Evolutionary conservation across 805 yeast species (phyloP).

Genomic region (Yamadazyma takamatsuzukensis): DNA sequence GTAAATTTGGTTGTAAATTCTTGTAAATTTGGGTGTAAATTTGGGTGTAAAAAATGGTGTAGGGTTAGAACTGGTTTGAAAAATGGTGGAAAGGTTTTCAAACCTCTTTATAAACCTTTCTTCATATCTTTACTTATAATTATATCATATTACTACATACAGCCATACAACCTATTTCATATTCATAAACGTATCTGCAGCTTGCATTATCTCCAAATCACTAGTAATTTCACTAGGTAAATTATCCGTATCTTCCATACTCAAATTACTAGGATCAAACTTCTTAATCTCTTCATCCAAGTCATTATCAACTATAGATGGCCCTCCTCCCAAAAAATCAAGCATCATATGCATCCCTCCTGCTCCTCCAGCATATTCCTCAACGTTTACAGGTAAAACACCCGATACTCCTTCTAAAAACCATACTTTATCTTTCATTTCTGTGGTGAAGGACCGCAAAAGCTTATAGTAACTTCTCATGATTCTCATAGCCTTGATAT

Average conservation of each 20-base stretch:
- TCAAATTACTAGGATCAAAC: slow-evolving; percentile 43
- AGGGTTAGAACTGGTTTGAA: too few species aligned
- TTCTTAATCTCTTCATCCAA: slow-evolving; percentile 36
- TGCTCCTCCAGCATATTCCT: slow-evolving; percentile 79
- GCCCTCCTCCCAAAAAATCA: slow-evolving; percentile 75
- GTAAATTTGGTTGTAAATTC: too few species aligned
- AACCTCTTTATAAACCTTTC: too few species aligned
- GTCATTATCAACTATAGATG: slow-evolving; percentile 37
- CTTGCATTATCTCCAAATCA: slow-evolving; percentile 49
- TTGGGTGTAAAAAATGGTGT: too few species aligned
- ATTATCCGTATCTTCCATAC: slow-evolving; percentile 51
- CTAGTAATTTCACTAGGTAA: slow-evolving; percentile 55
- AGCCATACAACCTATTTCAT: slow-evolving; percentile 25
- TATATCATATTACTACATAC: too few species aligned
- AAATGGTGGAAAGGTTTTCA: too few species aligned
- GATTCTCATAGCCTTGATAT: slow-evolving; percentile 82
- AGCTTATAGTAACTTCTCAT: slow-evolving; percentile 85
- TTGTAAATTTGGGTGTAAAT: too few species aligned
- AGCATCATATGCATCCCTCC: slow-evolving; percentile 93
- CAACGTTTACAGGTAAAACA: slow-evolving; percentile 88
- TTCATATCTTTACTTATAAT: not conserved
- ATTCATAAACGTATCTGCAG: slow-evolving; percentile 40
- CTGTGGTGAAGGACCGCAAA: slow-evolving; percentile 75
- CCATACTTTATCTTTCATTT: slow-evolving; percentile 90
- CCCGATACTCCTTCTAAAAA: slow-evolving; percentile 87